phyloP scores from a whole-genome alignment of 2,329 filamentous ascomycete genomes.

The Sporothrix humicola region DNA sequence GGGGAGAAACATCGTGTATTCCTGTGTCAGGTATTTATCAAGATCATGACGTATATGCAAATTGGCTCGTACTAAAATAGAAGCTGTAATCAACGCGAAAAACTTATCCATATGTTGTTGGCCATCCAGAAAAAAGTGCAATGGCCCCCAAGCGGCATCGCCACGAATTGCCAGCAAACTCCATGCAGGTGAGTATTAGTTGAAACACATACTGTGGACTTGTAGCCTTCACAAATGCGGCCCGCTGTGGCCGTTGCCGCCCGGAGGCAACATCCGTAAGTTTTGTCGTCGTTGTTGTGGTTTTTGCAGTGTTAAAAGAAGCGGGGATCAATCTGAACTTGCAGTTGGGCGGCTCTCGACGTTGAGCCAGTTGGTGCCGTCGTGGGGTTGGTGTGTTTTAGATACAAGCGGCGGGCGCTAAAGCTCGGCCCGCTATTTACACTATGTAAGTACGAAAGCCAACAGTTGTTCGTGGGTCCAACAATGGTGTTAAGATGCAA shows the following conservation, averaged over 20 bases:
- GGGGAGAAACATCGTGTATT: no score
- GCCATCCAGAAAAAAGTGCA: no score
- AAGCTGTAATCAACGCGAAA: no score
- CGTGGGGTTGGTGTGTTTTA: no score
- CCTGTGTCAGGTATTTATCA: background rate
- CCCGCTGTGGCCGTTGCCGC: slow-evolving; percentile 11
- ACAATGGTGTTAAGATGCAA: no score
- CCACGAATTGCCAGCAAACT: background rate
- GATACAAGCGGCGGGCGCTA: no score
- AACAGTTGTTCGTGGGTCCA: no score
- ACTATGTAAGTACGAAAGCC: no score
- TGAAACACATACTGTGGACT: background rate
- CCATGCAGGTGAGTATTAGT: background rate
- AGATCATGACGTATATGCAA: background rate
- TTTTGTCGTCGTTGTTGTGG: background rate
- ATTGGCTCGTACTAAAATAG: no score
- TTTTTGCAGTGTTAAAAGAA: background rate
- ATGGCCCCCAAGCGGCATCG: no score
- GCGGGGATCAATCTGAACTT: background rate
- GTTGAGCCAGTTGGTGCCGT: background rate
- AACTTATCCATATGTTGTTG: no score
- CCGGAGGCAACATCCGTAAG: background rate
- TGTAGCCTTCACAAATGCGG: background rate
- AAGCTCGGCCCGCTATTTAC: no score
- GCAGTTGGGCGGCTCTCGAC: slow-evolving; percentile 19